These are phyloP conservation scores for Luvunga scandens DNA, from an alignment of 345 rosid species.

Conservation along the genomic window DNA sequence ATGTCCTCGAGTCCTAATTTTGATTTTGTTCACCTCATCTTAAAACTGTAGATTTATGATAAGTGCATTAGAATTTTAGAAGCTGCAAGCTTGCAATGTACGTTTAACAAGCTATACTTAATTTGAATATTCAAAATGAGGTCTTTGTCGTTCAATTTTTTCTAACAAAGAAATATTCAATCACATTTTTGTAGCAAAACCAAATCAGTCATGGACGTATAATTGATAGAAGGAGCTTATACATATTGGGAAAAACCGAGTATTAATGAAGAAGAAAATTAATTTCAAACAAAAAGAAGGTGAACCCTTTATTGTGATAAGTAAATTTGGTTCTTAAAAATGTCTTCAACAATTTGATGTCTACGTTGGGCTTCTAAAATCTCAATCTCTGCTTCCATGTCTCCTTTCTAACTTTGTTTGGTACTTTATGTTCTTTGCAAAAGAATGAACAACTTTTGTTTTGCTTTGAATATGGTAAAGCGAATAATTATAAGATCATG, in stretches of 20 bases:
- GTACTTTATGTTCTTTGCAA: neutral
- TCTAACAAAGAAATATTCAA: too few species aligned
- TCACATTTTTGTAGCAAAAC: too few species aligned
- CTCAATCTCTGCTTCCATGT: neutral
- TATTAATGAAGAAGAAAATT: neutral
- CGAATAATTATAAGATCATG: too few species aligned
- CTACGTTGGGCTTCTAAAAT: neutral
- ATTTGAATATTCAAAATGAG: too few species aligned
- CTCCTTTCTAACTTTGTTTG: neutral
- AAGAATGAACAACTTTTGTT: neutral
- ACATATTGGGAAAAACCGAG: neutral
- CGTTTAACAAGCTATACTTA: too few species aligned
- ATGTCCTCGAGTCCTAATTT: neutral
- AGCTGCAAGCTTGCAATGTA: too few species aligned
- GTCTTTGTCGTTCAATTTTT: too few species aligned
- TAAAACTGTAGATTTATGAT: slow-evolving; percentile 36
- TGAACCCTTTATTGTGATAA: slow-evolving; percentile 14
- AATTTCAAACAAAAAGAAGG: neutral
- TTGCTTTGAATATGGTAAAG: neutral
- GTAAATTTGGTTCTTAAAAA: slow-evolving; percentile 14
- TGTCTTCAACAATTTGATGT: neutral
- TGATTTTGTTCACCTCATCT: slow-evolving; percentile 36
- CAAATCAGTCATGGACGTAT: neutral
- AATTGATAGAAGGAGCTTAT: neutral
- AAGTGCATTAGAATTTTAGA: neutral